Base-by-base conservation (phyloP, 176 grass and related monocot species). In the Urochloa ruziziensis region DNA sequence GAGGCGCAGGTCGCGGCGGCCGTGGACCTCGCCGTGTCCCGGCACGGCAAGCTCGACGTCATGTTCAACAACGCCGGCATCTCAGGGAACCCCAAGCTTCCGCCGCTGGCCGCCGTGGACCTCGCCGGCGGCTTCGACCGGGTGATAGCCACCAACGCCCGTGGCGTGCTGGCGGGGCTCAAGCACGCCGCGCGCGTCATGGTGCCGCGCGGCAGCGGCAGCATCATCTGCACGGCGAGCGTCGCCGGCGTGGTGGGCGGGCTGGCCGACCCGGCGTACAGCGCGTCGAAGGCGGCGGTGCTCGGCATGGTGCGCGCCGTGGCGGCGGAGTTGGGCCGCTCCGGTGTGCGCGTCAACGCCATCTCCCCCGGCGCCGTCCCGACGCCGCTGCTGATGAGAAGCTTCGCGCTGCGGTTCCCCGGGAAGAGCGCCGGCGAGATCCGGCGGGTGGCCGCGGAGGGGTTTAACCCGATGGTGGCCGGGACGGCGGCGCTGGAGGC, bases 51-150 rank as follows among this genome's bases (percentile, higher is more conserved):
- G 1, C 94, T 97, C 1, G 94, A 97, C 87, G 27, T 97, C 51
- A 32, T 94, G 28, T 72, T 75, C 81, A 97, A 88, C 82, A 92
- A 94, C 68, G 94, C 89, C 2, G 89, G 89, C n/a, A 56, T 90
- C 49, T 0, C 0, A 18, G 51, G 51, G 14, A 19, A 3, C 17
- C 18, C 5, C 18, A 1, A 2, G 51, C 18, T 1, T 4, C 51
- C 18, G 51, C 51, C 18, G 17, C 51, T 53, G 5, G 51, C 1
- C 51, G 51, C 4, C 6, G 17, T 7, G 17, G 51, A 53, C 51
- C 51, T 53, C 51, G 51, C 51, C 51, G 18, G 8, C 51, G 18
- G 8, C 51, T 53, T 53, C 51, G 51, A 53, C 51, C 51, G 18
- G 51, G 17, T 53, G 51, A 53, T 53, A 18, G 51, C 51, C 5